Conservation (phyloP, 768 basidiomycete species). For the Lactifluus hygrophoroides region DNA sequence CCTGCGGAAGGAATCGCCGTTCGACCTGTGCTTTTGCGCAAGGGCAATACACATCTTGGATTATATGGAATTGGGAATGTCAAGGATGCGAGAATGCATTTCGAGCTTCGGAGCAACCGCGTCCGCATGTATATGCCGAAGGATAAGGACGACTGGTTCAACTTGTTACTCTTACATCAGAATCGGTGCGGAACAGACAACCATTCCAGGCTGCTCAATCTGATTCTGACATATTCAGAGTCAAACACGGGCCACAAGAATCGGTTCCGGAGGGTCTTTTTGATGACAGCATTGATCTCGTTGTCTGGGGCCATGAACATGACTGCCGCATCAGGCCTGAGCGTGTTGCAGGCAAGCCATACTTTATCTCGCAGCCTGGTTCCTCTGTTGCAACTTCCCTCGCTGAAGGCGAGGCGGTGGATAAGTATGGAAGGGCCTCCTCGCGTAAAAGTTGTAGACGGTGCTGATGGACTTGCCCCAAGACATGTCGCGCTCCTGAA, state of each 20-base stretch:
- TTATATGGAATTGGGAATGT: conserved; percentile 96
- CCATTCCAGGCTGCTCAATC: background rate
- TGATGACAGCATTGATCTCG: conserved; percentile 87
- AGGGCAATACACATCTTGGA: conserved; percentile 81
- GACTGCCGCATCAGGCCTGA: conserved; percentile 92
- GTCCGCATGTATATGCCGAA: conserved; percentile 95
- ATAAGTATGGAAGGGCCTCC: conserved; percentile 52
- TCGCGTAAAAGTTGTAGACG: background rate
- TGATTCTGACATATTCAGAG: conserved; percentile 38
- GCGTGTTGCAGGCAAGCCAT: conserved; percentile 82
- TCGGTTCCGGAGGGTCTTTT: conserved; percentile 96
- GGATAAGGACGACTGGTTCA: conserved; percentile 91
- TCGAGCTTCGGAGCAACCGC: conserved; percentile 86
- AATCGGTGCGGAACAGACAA: conserved; percentile 59
- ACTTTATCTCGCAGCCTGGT: conserved; percentile 91
- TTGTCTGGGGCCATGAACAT: conserved; percentile 99
- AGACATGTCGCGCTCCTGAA: conserved; percentile 89
- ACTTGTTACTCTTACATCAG: conserved; percentile 88
- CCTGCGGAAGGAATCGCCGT: conserved; percentile 77
- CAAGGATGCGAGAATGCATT: conserved; percentile 94
- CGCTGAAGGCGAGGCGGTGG: conserved; percentile 84
- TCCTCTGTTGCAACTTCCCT: conserved; percentile 92
- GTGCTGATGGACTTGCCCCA: conserved; percentile 3
- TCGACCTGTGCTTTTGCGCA: conserved; percentile 81
- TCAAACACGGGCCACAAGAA: conserved; percentile 90